Evolutionary conservation across 2,329 filamentous ascomycete genomes (phyloP).

Genomic region (Diplodia intermedia): DNA sequence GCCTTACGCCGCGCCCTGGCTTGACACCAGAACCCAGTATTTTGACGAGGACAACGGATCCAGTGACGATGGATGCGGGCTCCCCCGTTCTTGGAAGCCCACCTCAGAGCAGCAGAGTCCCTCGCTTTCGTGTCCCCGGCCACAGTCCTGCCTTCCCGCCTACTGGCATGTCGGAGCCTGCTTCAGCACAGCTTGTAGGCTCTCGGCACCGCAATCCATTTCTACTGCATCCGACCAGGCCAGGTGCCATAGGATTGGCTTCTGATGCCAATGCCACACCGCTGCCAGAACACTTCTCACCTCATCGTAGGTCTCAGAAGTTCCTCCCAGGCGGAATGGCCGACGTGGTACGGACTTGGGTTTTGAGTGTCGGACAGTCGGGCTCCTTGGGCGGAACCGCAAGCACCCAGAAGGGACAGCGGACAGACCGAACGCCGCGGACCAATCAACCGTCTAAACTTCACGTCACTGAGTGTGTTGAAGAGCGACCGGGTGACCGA

Average conservation of each 20-base stretch:
- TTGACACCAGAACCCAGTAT: not conserved
- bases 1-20: not conserved
- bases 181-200: not conserved
- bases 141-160: not conserved
- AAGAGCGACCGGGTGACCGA: constrained; percentile 12
- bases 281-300: constrained; percentile 61
- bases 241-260: not conserved
- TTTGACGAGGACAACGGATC: not conserved
- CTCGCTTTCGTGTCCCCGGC: constrained; percentile 1
- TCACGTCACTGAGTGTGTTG: constrained; percentile 26
- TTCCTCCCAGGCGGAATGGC: constrained; percentile 59
- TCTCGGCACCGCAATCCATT: constrained; percentile 27
- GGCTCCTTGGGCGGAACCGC: not conserved
- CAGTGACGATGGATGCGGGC: not conserved
- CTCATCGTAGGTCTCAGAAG: constrained; percentile 57
- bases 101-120: not conserved
- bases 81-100: not conserved
- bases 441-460: constrained; percentile 29
- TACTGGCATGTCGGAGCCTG: not conserved
- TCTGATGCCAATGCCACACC: constrained; percentile 38
- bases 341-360: constrained; percentile 57
- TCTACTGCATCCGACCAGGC: constrained; percentile 3
- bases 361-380: constrained; percentile 51
- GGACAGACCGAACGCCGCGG: not conserved
- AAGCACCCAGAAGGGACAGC: not conserved